Evolutionary conservation across 495 filamentous ascomycete species (phyloP), one percentile per base, ranked within the genome.

Genomic region (Lindgomyces ingoldianus): DNA sequence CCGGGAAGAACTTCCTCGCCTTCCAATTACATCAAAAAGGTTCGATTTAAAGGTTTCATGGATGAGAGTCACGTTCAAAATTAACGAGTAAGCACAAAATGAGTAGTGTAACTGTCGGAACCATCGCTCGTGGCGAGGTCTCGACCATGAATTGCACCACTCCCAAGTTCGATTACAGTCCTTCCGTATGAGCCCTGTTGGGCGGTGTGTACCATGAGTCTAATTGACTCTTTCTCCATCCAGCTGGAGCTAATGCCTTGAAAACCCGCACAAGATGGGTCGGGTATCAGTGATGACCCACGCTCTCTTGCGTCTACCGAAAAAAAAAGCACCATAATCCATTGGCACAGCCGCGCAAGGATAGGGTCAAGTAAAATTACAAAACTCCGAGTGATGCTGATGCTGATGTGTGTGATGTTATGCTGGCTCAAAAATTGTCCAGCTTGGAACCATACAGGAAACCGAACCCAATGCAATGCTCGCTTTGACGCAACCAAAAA

Each of bases 401-500:
- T 49, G 60, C 60, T 19, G 12, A 49, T 55, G 33, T 54, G 30
- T 62, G 36, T 39, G 29, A 10, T 14, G 19, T 39, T 11, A 1
- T 19, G 51, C 29, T 41, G 9, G 51, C 25, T 30, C 29, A 25
- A 29, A 45, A 27, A 30, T 44, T 44, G n/a, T 9, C 51, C 50
- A 46, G 49, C 60, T n/a, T 33, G 8, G 24, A 33, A 16, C 11
- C 2, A 41, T 19, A 55, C 10, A 18, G 27, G 47, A 56, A 52
- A 50, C 10, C 56, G 57, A 19, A 36, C 56, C 57, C 49, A 54
- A 62, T 70, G 62, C 67, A 70, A 70, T 70, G 67, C 62, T 60
- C 67, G 67, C 67, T 70, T 52, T 16, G 65, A 69, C 66, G 67
- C 62, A 70, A 12, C 42, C 33, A 50, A 60, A 44, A 24, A 65